Conservation (phyloP, 2,329 filamentous ascomycete species). For the Knufia petricola region DNA sequence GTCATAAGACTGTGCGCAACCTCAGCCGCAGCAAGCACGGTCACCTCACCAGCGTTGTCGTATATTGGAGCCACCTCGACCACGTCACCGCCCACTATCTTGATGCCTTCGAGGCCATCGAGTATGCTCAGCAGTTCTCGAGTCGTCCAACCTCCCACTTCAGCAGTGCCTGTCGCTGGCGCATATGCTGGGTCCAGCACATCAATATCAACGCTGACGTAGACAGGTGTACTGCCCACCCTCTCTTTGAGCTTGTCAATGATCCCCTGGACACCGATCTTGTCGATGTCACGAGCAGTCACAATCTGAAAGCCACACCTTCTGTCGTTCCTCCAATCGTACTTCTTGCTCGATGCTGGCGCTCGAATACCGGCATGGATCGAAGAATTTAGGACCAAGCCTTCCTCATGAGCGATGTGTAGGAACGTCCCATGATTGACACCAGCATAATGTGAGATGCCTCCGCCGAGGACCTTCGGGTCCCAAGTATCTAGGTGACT, state of each 20-base stretch:
- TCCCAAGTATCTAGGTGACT: constrained; percentile 49
- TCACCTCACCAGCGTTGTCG: constrained; percentile 46
- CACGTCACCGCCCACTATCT: constrained; percentile 46
- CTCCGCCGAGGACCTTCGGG: constrained; percentile 43
- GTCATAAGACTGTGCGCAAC: constrained; percentile 40
- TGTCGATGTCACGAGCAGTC: constrained; percentile 45
- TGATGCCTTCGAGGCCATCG: constrained; percentile 42
- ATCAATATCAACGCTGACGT: constrained; percentile 49
- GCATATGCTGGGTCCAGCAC: constrained; percentile 48
- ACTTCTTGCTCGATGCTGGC: constrained; percentile 40
- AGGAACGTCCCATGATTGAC: constrained; percentile 50
- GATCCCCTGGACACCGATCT: constrained; percentile 38
- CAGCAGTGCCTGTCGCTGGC: constrained; percentile 46
- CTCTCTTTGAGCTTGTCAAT: constrained; percentile 40
- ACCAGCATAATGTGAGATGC: constrained; percentile 44
- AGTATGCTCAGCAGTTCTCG: constrained; percentile 46
- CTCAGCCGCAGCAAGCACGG: constrained; percentile 45
- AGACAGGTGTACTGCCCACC: constrained; percentile 41
- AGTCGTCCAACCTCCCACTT: constrained; percentile 47
- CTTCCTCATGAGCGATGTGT: constrained; percentile 49
- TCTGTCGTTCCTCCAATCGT: constrained; percentile 43
- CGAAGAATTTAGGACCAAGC: constrained; percentile 43
- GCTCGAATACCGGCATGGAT: constrained; percentile 49
- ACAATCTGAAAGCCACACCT: constrained; percentile 47
- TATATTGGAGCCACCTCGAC: constrained; percentile 50